Conservation (phyloP, 129 eudicot species). For the Daucus carota region DNA sequence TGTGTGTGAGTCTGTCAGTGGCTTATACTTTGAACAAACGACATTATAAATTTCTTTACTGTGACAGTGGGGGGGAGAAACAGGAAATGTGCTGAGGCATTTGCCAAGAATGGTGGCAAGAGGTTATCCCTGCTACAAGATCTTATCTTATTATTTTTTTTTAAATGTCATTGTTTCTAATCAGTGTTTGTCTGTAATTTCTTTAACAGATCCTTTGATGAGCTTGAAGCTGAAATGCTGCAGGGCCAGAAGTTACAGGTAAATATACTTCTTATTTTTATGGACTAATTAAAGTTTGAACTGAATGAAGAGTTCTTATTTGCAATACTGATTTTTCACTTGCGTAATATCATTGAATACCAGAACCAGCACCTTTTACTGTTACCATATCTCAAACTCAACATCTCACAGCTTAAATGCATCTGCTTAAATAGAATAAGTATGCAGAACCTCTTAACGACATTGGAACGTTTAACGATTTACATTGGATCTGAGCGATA, state of each 20-base stretch:
- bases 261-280: no score
- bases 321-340: background rate
- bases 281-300: background rate
- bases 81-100: conserved; percentile 95
- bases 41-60: background rate
- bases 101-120: conserved; percentile 81
- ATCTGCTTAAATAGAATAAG: no score
- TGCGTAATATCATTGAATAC: background rate
- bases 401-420: no score
- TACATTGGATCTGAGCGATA: background rate
- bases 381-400: background rate
- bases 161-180: background rate
- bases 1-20: background rate
- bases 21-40: background rate
- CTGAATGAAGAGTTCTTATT: background rate
- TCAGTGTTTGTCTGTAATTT: background rate
- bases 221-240: conserved; percentile 97
- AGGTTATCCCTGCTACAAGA: conserved; percentile 32
- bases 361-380: background rate
- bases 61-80: conserved; percentile 90
- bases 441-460: background rate
- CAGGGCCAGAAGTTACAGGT: conserved; percentile 99
- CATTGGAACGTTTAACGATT: no score
- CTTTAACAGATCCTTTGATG: conserved; percentile 66
- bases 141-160: background rate